phyloP scores from a whole-genome alignment of 441 rosid genomes.

The Erodium trifolium region DNA sequence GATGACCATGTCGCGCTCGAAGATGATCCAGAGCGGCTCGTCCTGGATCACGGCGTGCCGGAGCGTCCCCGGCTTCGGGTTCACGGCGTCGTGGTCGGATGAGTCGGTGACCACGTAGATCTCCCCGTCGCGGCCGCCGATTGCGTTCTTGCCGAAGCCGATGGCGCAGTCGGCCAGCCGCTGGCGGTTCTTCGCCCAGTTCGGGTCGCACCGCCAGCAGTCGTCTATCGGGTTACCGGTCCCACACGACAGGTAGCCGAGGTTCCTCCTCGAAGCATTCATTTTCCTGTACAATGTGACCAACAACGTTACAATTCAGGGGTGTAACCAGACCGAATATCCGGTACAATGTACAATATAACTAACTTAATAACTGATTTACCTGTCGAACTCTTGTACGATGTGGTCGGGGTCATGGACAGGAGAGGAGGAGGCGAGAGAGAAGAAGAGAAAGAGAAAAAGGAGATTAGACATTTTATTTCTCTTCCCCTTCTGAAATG shows the following conservation, averaged over 20 bases:
- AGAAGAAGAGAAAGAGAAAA: neutral
- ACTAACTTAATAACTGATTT: no score
- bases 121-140: constrained; percentile 84
- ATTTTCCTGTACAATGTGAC: no score
- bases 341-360: no score
- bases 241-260: constrained; percentile 77
- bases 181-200: constrained; percentile 82
- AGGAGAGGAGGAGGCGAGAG: constrained; percentile 14
- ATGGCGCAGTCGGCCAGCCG: constrained; percentile 82
- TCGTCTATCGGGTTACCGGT: constrained; percentile 87
- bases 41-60: constrained; percentile 90
- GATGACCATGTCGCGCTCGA: constrained; percentile 88
- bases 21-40: constrained; percentile 75
- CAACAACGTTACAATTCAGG: no score
- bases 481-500: no score
- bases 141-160: constrained; percentile 81
- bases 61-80: constrained; percentile 81
- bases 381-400: constrained; percentile 17
- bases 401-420: constrained; percentile 18
- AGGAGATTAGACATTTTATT: neutral
- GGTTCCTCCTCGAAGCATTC: constrained; percentile 36
- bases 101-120: constrained; percentile 76
- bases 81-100: constrained; percentile 67
- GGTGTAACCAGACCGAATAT: no score
- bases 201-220: constrained; percentile 84